Evolutionary conservation across 495 filamentous ascomycete genomes (phyloP).

Genomic region (Penicillium salamii): DNA sequence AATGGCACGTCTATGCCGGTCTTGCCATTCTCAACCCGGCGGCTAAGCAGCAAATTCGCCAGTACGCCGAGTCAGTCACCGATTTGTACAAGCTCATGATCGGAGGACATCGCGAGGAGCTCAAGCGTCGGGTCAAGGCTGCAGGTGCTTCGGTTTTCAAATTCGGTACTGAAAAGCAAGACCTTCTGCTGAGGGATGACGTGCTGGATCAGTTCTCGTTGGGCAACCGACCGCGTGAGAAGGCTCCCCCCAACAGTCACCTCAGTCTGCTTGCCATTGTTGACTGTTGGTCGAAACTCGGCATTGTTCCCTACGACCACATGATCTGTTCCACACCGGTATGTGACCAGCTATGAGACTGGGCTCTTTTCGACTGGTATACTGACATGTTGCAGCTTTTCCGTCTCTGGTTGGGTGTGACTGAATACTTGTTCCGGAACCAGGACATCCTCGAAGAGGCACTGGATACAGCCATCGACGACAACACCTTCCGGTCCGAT

Average conservation of each 20-base stretch:
- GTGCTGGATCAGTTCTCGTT: conserved; percentile 86
- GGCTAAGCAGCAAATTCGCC: conserved; percentile 85
- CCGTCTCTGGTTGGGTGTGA: conserved; percentile 95
- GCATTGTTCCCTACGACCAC: conserved; percentile 95
- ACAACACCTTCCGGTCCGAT: conserved; percentile 82
- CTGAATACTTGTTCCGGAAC: conserved; percentile 92
- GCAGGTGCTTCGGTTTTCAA: conserved; percentile 81
- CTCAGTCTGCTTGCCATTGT: conserved; percentile 95
- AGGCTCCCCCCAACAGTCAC: conserved; percentile 82
- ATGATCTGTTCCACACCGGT: conserved; percentile 98
- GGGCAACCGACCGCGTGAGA: conserved; percentile 56
- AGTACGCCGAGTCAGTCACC: conserved; percentile 90
- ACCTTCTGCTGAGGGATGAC: conserved; percentile 74
- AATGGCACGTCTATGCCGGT: conserved; percentile 98
- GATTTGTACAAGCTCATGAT: conserved; percentile 97
- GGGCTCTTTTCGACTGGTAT: neutral
- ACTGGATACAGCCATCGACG: conserved; percentile 79
- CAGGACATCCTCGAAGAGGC: conserved; percentile 78
- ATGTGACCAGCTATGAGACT: conserved; percentile 22
- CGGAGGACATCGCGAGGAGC: conserved; percentile 72
- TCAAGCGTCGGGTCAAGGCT: conserved; percentile 72
- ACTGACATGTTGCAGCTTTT: conserved; percentile 61
- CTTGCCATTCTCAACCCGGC: conserved; percentile 94
- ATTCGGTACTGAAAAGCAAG: conserved; percentile 50
- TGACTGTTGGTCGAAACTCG: conserved; percentile 92